Base-by-base conservation (phyloP, 2,329 filamentous ascomycete species). In the Aspergillus vadensis region DNA sequence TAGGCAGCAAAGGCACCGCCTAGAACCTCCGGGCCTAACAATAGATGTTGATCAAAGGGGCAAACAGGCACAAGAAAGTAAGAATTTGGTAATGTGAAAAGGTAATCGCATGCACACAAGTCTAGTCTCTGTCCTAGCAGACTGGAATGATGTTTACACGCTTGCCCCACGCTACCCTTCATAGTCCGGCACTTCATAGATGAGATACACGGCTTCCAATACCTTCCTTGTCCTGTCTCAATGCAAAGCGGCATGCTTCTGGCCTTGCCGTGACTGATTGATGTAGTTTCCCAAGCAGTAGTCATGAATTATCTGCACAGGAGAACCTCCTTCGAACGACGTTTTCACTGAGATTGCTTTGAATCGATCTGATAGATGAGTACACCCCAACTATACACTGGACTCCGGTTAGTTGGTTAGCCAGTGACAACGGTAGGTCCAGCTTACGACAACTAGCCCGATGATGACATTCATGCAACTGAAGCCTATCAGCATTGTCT, bases 221-320 rank as follows among this genome's bases (percentile, higher is more conserved):
- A 10, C 25, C 21, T 25, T 38, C 25, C 21, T 25, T 38, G 8
- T 30, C 27, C 12, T 30, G 27, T 30, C 9, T 10, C 4, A 9
- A 23, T 14, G 14, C 10, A 39, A 14, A 14, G 6, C 2, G 12
- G 23, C 3, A 9, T 36, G 21, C 19, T 36, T 39, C 32, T 3
- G 17, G 12, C 8, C 19, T 5, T 21, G 30, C 14, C 27, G 21
- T 32, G 12, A 17, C 38, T 23, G 4, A 21, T 39, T 17, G 19
- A 15, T 32, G 8, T 53, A 32, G 39, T 17, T 30, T 17, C 15
- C 52, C 14, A 27, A 14, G 8, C 52, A 9, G 17, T 27, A 27
- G 4, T 55, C 36, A 55, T 44, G 52, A 23, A 27, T 55, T 55
- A 55, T 30, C 27, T 55, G 36, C 52, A 27, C 52, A 55, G 4